These are phyloP conservation scores for Zostera marina DNA, from an alignment of 116 monocot species.

Conservation along the genomic window DNA sequence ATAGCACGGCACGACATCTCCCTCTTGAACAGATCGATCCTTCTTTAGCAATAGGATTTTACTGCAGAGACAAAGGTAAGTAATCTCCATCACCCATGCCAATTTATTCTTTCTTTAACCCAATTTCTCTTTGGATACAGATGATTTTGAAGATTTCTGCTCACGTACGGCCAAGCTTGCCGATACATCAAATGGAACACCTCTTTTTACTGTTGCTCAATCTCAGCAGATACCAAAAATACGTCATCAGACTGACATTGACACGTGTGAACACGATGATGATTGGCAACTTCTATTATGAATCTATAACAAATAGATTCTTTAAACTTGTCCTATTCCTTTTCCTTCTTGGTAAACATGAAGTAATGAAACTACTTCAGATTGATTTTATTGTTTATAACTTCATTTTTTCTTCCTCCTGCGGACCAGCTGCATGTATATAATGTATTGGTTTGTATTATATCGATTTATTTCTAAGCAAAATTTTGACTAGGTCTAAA, in stretches of 20 bases:
- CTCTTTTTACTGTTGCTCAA: constrained; percentile 71
- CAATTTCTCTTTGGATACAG: constrained; percentile 11
- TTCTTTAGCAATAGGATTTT: constrained; percentile 94
- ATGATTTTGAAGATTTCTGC: constrained; percentile 91
- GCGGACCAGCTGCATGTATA: too few relatives aligned
- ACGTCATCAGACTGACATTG: constrained; percentile 8
- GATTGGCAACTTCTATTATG: background rate
- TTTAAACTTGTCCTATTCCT: background rate
- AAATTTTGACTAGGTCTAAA: too few relatives aligned
- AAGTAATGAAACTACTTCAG: too few relatives aligned
- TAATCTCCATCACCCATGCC: background rate
- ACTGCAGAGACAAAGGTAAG: constrained; percentile 79
- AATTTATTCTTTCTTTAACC: background rate
- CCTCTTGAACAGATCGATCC: constrained; percentile 79
- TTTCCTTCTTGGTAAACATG: too few relatives aligned
- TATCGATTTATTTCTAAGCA: too few relatives aligned
- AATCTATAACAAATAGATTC: background rate
- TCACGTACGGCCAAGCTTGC: constrained; percentile 52
- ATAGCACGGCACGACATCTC: constrained; percentile 54
- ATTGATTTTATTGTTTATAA: too few relatives aligned
- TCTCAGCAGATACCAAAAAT: constrained; percentile 20
- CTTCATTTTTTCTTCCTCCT: too few relatives aligned
- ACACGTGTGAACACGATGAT: too few relatives aligned
- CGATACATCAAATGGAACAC: constrained; percentile 70
- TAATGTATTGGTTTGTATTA: too few relatives aligned